A percentile compares a stretch with the other conserved stretches of the same genome.
phyloP scores from a whole-genome alignment of 163 green algal genomes.

The Scenedesmus sp. region DNA sequence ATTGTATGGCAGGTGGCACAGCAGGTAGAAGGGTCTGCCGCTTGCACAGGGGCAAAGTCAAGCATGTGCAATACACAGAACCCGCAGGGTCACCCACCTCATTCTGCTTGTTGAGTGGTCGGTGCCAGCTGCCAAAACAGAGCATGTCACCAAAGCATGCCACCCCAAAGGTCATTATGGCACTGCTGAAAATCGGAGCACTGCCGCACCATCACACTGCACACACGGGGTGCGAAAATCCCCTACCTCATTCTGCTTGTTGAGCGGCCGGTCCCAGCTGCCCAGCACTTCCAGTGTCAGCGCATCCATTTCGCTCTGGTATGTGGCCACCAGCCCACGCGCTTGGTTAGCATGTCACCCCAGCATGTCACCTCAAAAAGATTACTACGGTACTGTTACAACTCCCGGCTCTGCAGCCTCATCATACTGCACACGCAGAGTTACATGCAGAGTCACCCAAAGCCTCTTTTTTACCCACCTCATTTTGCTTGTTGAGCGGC shows the following conservation, averaged over 20 bases:
- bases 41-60: not conserved
- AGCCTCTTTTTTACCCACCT: not conserved
- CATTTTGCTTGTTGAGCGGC: conserved; percentile 59
- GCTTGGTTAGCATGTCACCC: not conserved
- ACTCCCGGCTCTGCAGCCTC: conserved; percentile 31
- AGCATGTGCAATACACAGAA: not conserved
- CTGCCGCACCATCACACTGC: not conserved
- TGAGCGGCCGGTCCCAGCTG: conserved; percentile 57
- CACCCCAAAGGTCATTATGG: too few relatives aligned
- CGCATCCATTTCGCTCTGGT: conserved; percentile 51
- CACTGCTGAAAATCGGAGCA: too few relatives aligned
- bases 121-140: conserved; percentile 58
- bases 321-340: conserved; percentile 47
- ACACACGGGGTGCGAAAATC: too few relatives aligned
- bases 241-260: conserved; percentile 36
- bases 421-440: not conserved
- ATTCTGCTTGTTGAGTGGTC: conserved; percentile 51
- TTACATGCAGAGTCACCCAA: too few relatives aligned
- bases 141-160: not conserved
- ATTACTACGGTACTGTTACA: not conserved
- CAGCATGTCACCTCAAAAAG: not conserved
- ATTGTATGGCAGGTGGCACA: not conserved
- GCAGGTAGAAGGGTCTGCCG: not conserved
- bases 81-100: not conserved
- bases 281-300: conserved; percentile 55